Percentiles rank a stretch among this genome's conserved stretches.
These are phyloP conservation scores for Letharia columbiana DNA, from an alignment of 495 filamentous ascomycete species.

Conservation along the genomic window DNA sequence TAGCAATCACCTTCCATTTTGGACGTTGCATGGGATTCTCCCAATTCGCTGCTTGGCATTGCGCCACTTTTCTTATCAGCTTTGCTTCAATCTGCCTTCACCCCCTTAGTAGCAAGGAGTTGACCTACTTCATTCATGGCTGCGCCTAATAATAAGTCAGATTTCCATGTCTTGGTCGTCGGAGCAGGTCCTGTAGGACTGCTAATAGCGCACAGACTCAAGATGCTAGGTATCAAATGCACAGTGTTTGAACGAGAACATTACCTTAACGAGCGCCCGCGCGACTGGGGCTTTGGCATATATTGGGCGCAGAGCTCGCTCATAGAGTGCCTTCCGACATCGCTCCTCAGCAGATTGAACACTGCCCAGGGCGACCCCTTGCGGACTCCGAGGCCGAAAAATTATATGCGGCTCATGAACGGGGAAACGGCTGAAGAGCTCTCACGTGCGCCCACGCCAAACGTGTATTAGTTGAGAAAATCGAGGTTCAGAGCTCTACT, in stretches of 20 bases:
- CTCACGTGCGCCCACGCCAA: slow-evolving; percentile 29
- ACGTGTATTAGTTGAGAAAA: slow-evolving; percentile 36
- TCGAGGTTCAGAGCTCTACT: slow-evolving; percentile 5
- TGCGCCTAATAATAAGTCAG: not conserved
- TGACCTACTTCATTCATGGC: not conserved
- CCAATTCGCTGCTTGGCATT: too few relatives aligned
- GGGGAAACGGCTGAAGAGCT: slow-evolving; percentile 42
- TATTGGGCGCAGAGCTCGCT: slow-evolving; percentile 45
- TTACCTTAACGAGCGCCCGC: slow-evolving; percentile 31
- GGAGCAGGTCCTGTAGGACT: slow-evolving; percentile 32
- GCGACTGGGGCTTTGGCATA: slow-evolving; percentile 50
- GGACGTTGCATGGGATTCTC: too few relatives aligned
- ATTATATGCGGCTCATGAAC: slow-evolving; percentile 37
- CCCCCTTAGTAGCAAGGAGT: not conserved
- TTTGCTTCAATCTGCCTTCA: not conserved
- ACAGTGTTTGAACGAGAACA: slow-evolving; percentile 42
- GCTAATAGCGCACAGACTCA: slow-evolving; percentile 39
- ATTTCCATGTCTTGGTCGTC: slow-evolving; percentile 14
- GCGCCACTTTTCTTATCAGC: not conserved
- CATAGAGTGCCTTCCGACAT: slow-evolving; percentile 31
- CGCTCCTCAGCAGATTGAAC: slow-evolving; percentile 30
- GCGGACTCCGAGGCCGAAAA: slow-evolving; percentile 30
- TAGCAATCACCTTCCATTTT: not conserved
- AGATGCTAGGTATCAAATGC: slow-evolving; percentile 42
- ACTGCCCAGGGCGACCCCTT: slow-evolving; percentile 36